Conservation (phyloP, 1,284 basidiomycete species). For the Leccinum subfulvum region DNA sequence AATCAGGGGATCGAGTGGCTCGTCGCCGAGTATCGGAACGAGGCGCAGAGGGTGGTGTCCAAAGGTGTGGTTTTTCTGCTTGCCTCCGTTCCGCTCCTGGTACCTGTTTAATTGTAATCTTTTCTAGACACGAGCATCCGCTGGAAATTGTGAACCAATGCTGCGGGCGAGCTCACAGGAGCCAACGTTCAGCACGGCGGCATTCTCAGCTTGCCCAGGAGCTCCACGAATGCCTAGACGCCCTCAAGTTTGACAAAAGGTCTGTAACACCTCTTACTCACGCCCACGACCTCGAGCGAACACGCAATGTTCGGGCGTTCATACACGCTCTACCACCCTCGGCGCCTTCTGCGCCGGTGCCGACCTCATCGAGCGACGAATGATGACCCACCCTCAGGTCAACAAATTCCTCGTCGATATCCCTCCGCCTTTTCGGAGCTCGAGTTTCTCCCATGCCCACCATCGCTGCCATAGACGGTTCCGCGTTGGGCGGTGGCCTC, state of each 20-base stretch:
- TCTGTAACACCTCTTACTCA: conserved; percentile 27
- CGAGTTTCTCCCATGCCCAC: conserved; percentile 85
- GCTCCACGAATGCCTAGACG: conserved; percentile 67
- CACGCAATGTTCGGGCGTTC: conserved; percentile 68
- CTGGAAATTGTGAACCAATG: conserved; percentile 35
- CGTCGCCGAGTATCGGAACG: too few species aligned
- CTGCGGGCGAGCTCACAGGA: conserved; percentile 50
- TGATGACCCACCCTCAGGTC: conserved; percentile 77
- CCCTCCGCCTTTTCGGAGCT: conserved; percentile 67
- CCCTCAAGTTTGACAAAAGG: conserved; percentile 68
- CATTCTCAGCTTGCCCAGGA: conserved; percentile 47
- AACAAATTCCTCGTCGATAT: conserved; percentile 78
- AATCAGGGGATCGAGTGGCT: too few species aligned
- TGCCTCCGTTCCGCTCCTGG: too few species aligned
- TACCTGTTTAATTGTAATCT: too few species aligned
- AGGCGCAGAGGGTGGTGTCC: too few species aligned
- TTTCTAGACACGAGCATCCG: too few species aligned
- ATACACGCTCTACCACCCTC: conserved; percentile 73
- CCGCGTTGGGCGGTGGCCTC: conserved; percentile 88
- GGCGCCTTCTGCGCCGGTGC: conserved; percentile 93
- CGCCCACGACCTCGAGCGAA: neutral
- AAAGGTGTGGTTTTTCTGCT: too few species aligned
- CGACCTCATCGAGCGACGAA: conserved; percentile 82
- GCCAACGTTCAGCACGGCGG: neutral
- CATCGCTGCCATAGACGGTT: conserved; percentile 90